Evolutionary conservation across 1,139 yeast genomes (phyloP), one percentile per base, ranked within the genome.

Genomic region (Barnettozyma hawaiiensis): DNA sequence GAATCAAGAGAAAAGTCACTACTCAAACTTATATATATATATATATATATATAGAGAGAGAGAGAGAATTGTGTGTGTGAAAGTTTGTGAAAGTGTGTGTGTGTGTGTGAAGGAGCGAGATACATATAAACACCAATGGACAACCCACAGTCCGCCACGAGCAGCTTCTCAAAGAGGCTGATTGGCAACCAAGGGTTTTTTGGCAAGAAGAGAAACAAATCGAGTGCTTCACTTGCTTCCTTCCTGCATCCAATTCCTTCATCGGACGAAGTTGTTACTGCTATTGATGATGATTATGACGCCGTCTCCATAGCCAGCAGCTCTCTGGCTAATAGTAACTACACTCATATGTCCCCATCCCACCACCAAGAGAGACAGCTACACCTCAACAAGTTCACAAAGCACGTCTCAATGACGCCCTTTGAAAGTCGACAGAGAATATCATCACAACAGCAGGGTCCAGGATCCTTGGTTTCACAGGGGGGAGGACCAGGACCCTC

Each of bases 341-440:
- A 19, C 20, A 31, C 31, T 8, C 18, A 35, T 16, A 40, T n/a
- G 16, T n/a, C 6, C 16, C 29, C 35, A 14, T n/a, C 6, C 16
- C 29, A 31, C 9, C 21, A 26, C 11, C 28, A 24, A 23, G 35
- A 21, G 21, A 34, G 37, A 21, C 20, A 40, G 18, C 14, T 31
- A 20, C 32, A 19, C 3, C 19, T 42, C n/a, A 34, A 19, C 36
- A 33, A 29, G 7, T 42, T 44, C 24, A 29, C 47, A 3, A 39
- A 35, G 18, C 29, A 20, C 15, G 36, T 41, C 2, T 31, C 45
- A 3, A 42, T 39, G 43, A 44, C 47, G 2, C 47, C 53, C 2
- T 33, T 46, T 23, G 52, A 44, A 21, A 26, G 19, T 12, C 27
- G 21, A 23, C 31, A 18, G n/a, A 28, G 24, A n/a, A n/a, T n/a